Evolutionary conservation across 352 stramenopile genomes (phyloP), one percentile per base, ranked within the genome.

Genomic region (Pythium grandisporangium): DNA sequence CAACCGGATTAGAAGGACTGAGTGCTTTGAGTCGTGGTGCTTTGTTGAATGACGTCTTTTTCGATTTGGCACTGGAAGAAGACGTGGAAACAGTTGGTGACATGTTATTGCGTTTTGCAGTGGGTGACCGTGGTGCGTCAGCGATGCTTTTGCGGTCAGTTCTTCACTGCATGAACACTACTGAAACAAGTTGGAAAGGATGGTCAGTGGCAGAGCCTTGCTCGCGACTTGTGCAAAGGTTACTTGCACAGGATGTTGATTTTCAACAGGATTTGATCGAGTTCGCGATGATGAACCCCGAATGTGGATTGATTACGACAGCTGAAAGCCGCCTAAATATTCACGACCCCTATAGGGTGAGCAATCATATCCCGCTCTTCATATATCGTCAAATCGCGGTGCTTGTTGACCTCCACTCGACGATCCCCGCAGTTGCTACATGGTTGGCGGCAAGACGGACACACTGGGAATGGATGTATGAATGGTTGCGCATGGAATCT

Each of bases 401-500:
- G 2, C 25, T 92, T 5, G 51, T 92, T 0, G 76, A 92, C 51
- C 43, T 93, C 32, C 66, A 81, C 51, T 55, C 61, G 38, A 82
- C 82, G 23, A 67, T 91, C 11, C 51, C 61, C 37, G 51, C 42
- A 14, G 76, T 90, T 25, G 66, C 51, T 12, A 22, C 44, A 17
- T 93, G 75, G 77, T 53, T 93, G 17, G 37, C 46, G 19, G 59
- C 58, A 11, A 71, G 88, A 42, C 57, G 61, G 4, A 56, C 42
- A 22, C 58, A 75, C 17, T 92, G 79, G 78, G 66, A 84, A 21
- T 94, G 81, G 81, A 69, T 84, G 41, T 91, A 94, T 42, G 77
- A 94, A 37, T 94, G 81, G 81, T 51, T 94, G n/a, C 79, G 81
- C 29, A 39, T 92, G 8, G 79, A 94, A 44, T 93, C 77, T 23